Evolutionary conservation across 768 basidiomycete genomes (phyloP).

Genomic region (Gyrodon lividus): DNA sequence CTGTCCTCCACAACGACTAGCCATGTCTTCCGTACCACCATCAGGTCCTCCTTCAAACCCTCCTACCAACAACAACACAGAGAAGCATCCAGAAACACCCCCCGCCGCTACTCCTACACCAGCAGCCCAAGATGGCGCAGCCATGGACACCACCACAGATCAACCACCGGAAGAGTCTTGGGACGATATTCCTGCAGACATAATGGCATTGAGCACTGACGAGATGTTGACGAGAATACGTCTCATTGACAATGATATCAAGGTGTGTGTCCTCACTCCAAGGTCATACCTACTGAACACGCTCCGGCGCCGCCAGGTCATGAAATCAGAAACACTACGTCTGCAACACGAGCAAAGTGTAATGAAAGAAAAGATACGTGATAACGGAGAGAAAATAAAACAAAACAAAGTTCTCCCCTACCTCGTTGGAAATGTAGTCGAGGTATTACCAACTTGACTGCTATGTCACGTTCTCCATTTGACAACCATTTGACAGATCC

Average conservation of each 20-base stretch:
- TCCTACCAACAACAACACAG: slow-evolving; percentile 44
- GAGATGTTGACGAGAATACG: slow-evolving; percentile 88
- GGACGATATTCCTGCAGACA: slow-evolving; percentile 90
- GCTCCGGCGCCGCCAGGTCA: slow-evolving; percentile 59
- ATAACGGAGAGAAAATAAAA: slow-evolving; percentile 97
- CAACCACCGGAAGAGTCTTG: slow-evolving; percentile 74
- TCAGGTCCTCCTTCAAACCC: slow-evolving; percentile 54
- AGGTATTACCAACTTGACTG: slow-evolving; percentile 52
- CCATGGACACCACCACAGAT: slow-evolving; percentile 79
- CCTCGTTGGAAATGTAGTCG: slow-evolving; percentile 95
- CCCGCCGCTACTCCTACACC: slow-evolving; percentile 30
- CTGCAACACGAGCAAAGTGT: slow-evolving; percentile 91
- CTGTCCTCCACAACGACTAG: slow-evolving; percentile 10
- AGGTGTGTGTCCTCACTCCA: slow-evolving; percentile 46
- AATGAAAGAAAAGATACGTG: slow-evolving; percentile 98
- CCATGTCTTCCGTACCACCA: slow-evolving; percentile 59
- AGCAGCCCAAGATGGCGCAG: slow-evolving; percentile 34
- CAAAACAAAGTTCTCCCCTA: slow-evolving; percentile 99
- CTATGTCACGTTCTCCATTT: neutral
- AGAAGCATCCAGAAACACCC: slow-evolving; percentile 51
- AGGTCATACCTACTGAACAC: neutral
- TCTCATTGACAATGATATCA: slow-evolving; percentile 96
- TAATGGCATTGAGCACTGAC: slow-evolving; percentile 73
- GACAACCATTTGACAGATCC: slow-evolving; percentile 54
- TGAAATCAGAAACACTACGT: slow-evolving; percentile 91